Base-by-base conservation (phyloP, 1,139 yeast species). In the Trichomonascaceae sp. region DNA sequence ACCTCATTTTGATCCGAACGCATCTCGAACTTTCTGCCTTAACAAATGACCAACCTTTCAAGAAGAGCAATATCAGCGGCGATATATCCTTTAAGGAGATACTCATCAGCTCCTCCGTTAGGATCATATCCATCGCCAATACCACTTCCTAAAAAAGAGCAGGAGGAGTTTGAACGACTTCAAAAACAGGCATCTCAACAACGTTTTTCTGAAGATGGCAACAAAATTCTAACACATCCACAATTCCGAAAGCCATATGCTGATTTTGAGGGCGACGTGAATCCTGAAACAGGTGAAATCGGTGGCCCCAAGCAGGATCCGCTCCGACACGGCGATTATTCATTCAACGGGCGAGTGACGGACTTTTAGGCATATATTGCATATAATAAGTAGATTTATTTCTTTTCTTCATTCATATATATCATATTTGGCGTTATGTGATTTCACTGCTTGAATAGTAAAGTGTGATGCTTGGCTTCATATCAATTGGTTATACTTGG, bases 301-400 rank as follows among this genome's bases (percentile, higher is more conserved):
- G 96, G 96, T 45, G 99, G 99, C 0, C 99, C 99, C n/a, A 95
- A 95, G 66, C 98, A 93, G 69, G 98, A 95, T 65, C 99, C 99
- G 0, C 76, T 89, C 61, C 82, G 84, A 63, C 96, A 89, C 66
- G 93, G 91, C 46, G 99, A 95, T 64, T 95, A 96, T 82, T 84
- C 96, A 3, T 95, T 85, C 68, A 91, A 93, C 67, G 99, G 99
- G 0, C 81, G 98, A 66, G 96, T 89, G 32, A 91, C 98, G 1
- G 99, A 95, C 69, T 95, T 93, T 66, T 93, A 72, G 55, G 13
- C 30, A 15, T n/a, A 5, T 15, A n/a, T 36, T 36, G 41, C 41
- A 36, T 36, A 36, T 27, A 36, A 36, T 36, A 32, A 32, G 15
- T 12, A 32, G 4, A 5, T 32, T 32, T 32, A 32, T 32, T 32